Evolutionary conservation across 2,329 filamentous ascomycete species (phyloP).

Genomic region (Hyphodiscus sp.): DNA sequence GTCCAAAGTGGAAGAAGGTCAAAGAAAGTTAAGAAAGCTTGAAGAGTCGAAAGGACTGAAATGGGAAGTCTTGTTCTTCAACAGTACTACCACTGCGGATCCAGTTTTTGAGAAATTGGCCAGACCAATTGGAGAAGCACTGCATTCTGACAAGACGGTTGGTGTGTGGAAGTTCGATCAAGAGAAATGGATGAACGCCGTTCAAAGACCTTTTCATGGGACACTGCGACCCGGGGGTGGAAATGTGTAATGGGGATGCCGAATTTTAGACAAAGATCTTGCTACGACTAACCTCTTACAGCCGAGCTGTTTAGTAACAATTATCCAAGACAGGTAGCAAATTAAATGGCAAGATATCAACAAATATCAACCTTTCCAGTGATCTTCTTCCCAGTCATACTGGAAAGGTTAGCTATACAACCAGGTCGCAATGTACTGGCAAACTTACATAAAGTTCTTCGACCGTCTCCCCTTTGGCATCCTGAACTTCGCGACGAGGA

Average conservation of each 20-base stretch:
- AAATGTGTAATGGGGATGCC: neutral
- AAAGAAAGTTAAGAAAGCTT: constrained; percentile 1
- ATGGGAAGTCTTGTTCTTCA: constrained; percentile 5
- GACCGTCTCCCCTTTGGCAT: neutral
- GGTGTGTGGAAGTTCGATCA: constrained; percentile 4
- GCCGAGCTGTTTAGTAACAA: neutral
- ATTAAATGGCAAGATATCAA: neutral
- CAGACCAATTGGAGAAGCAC: neutral
- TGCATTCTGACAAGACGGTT: neutral
- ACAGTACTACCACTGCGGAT: neutral
- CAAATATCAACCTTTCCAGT: neutral
- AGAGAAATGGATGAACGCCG: neutral
- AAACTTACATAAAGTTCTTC: neutral
- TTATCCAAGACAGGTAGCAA: neutral
- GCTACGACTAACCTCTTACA: neutral
- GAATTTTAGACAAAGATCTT: no score
- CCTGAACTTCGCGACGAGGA: neutral
- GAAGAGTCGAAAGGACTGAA: neutral
- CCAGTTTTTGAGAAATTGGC: neutral
- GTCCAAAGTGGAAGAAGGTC: constrained; percentile 4
- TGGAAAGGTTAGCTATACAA: neutral
- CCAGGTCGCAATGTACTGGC: neutral
- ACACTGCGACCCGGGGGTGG: neutral
- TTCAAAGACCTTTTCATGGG: constrained; percentile 2
- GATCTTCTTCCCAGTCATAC: neutral